phyloP scores from a whole-genome alignment of 1,139 yeast genomes.

The Candida labiduridarum region DNA sequence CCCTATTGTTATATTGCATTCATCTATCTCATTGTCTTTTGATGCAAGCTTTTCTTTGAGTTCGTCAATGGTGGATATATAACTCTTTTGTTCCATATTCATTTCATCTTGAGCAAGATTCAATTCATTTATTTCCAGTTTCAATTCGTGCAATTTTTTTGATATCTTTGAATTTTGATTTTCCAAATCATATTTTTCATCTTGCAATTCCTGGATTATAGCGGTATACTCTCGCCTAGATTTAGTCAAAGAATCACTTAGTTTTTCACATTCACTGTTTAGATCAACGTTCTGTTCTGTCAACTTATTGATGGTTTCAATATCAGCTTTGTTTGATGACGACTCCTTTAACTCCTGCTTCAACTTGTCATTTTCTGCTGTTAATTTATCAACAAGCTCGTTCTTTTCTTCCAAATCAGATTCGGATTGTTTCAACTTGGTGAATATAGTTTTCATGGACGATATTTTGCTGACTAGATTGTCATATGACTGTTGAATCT shows the following conservation, averaged over 20 bases:
- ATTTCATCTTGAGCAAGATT: conserved; percentile 51
- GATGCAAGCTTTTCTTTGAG: conserved; percentile 37
- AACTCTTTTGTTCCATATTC: conserved; percentile 43
- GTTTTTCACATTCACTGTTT: conserved; percentile 67
- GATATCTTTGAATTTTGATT: conserved; percentile 34
- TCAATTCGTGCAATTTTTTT: conserved; percentile 43
- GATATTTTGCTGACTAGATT: conserved; percentile 73
- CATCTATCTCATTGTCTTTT: conserved; percentile 23
- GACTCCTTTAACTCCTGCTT: conserved; percentile 12
- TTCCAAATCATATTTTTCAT: conserved; percentile 51
- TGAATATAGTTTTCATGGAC: conserved; percentile 76
- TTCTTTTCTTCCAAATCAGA: conserved; percentile 65
- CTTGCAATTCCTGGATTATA: conserved; percentile 42
- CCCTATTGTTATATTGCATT: conserved; percentile 13
- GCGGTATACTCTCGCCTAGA: conserved; percentile 49
- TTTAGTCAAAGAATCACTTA: conserved; percentile 51
- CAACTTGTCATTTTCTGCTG: conserved; percentile 32
- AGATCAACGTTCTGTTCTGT: conserved; percentile 53
- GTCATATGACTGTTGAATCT: conserved; percentile 72
- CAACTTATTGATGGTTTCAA: conserved; percentile 20
- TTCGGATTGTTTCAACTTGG: conserved; percentile 76
- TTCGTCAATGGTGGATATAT: conserved; percentile 49
- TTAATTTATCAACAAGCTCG: conserved; percentile 33
- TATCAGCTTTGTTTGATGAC: conserved; percentile 24
- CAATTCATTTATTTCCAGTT: conserved; percentile 47